Evolutionary conservation across 2,329 filamentous ascomycete genomes (phyloP), one percentile per base, ranked within the genome.

Genomic region (Teratosphaeria zuluensis): DNA sequence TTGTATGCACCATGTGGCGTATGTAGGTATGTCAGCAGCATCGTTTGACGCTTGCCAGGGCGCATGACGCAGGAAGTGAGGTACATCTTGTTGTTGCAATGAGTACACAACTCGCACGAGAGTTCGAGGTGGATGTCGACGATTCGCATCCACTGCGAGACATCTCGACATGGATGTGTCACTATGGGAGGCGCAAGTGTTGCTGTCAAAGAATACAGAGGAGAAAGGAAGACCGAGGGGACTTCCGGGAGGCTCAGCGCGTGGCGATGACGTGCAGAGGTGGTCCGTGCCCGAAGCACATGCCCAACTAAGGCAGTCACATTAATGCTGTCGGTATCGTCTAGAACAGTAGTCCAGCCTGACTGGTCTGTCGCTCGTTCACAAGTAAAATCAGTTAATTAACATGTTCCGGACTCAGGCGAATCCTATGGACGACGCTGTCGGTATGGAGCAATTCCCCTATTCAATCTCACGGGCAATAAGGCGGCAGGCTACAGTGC

Each of bases 341-440:
- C 35, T 5, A 42, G 35, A 42, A 28, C 24, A 28, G 24, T 28
- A 28, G 24, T 42, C 12, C 35, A 42, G 35, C 14, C 14, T 9
- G 33, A 14, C 33, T 35, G 33, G 33, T 11, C 9, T 9, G 33
- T 35, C 33, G 2, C 38, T 46, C 38, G 38, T 46, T 19, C 42
- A 21, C 19, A 48, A 48, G 9, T 19, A 9, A 6, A 48, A 48
- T 21, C 19, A 21, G 1, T 12, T 19, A 48, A 38, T 21, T 21
- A 56, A 16, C 46, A 79, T 79, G 77, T 79, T 79, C 63, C 75
- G 77, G 64, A 73, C 75, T 33, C 75, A 67, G 54, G 62, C 65
- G 33, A 70, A 88, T 73, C 79, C 82, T 53, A 88, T 88, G 66
- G 85, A 88, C 73, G 85, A 88, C 69, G 83, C 82, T 66, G 83